Conservation (phyloP, 1,139 yeast genomes). For the Trichomonascaceae sp. region DNA sequence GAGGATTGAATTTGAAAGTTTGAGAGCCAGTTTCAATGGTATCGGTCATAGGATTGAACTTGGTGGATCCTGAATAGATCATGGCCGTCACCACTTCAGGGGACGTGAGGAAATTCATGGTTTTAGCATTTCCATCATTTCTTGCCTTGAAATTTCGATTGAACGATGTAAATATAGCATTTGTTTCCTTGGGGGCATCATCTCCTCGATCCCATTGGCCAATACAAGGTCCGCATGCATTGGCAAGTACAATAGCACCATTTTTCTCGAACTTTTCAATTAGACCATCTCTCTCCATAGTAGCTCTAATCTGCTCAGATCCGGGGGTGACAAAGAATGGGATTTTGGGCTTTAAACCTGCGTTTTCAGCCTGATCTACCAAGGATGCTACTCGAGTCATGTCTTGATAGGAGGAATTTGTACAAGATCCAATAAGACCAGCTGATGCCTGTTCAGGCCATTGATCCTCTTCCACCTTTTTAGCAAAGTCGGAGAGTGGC, state of each 20-base stretch:
- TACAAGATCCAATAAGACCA: slow-evolving; percentile 98
- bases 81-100: slow-evolving; percentile 97
- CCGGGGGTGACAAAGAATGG: slow-evolving; percentile 97
- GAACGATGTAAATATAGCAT: slow-evolving; percentile 96
- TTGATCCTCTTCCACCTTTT: slow-evolving; percentile 68
- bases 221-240: slow-evolving; percentile 99
- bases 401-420: slow-evolving; percentile 98
- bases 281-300: slow-evolving; percentile 96
- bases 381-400: slow-evolving; percentile 97
- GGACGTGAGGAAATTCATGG: slow-evolving; percentile 96
- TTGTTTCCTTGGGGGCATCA: slow-evolving; percentile 85
- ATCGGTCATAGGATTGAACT: slow-evolving; percentile 97
- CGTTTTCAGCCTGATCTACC: slow-evolving; percentile 82
- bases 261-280: slow-evolving; percentile 81
- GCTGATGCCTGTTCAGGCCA: slow-evolving; percentile 95
- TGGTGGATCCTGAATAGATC: slow-evolving; percentile 95
- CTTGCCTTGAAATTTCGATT: slow-evolving; percentile 99
- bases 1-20: slow-evolving; percentile 88
- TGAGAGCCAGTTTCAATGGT: slow-evolving; percentile 86
- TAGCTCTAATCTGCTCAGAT: slow-evolving; percentile 98
- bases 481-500: slow-evolving; percentile 80
- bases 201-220: slow-evolving; percentile 95
- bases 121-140: slow-evolving; percentile 98
- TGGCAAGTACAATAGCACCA: slow-evolving; percentile 94
- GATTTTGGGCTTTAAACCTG: slow-evolving; percentile 86